A percentile compares a stretch with the other conserved stretches of the same genome.
Evolutionary conservation across 768 basidiomycete genomes (phyloP).

Genomic region (Coprinopsis marcescibilis): DNA sequence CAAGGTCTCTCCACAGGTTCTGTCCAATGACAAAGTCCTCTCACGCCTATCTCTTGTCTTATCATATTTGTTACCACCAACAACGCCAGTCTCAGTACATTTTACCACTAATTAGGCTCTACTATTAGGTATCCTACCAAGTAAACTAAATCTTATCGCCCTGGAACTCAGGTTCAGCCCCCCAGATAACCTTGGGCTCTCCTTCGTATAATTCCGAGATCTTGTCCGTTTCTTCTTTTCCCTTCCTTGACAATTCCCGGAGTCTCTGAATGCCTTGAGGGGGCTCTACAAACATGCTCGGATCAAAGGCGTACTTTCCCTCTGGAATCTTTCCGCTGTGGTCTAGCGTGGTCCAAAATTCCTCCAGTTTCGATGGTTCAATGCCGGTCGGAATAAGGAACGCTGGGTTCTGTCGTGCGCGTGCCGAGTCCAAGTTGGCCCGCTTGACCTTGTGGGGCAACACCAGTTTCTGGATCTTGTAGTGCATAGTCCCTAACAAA

Average conservation of each 20-base stretch:
- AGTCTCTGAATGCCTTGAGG: slow-evolving; percentile 30
- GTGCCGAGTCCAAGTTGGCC: slow-evolving; percentile 24
- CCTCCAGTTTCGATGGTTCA: slow-evolving; percentile 31
- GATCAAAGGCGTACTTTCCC: slow-evolving; percentile 23
- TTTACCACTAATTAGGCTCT: no score
- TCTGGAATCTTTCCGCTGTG: slow-evolving; percentile 28
- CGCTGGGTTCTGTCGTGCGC: slow-evolving; percentile 40
- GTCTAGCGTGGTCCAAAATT: slow-evolving; percentile 41
- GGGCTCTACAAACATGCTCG: slow-evolving; percentile 31
- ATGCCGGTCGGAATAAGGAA: slow-evolving; percentile 48
- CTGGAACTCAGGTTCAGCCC: slow-evolving; percentile 8
- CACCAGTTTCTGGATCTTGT: slow-evolving; percentile 41
- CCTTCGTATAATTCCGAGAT: slow-evolving; percentile 32
- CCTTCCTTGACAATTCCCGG: slow-evolving; percentile 42
- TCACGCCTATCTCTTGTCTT: no score
- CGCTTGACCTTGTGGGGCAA: slow-evolving; percentile 30
- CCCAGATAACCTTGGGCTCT: slow-evolving; percentile 41
- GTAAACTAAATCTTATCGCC: not conserved
- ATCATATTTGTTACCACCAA: no score
- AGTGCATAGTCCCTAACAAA: slow-evolving; percentile 55
- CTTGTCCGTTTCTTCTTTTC: slow-evolving; percentile 35
- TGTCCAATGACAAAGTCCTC: no score
- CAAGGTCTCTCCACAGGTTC: no score
- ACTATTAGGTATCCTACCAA: no score
- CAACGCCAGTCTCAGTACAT: no score